Conservation (phyloP, 441 rosid genomes). For the Brassica hybrid region DNA sequence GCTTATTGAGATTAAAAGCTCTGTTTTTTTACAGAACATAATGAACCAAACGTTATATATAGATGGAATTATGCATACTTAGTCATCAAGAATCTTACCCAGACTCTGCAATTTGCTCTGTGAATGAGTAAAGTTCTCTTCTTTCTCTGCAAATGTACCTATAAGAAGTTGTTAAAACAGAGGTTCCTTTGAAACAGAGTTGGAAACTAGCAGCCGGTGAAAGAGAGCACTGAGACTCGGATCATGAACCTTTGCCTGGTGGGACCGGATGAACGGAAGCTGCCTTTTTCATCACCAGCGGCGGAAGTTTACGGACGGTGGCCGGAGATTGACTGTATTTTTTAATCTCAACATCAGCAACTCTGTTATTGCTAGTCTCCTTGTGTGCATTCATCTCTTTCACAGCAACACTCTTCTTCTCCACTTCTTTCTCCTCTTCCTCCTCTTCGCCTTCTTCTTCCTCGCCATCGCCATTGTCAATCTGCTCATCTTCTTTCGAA, state of each 20-base stretch:
- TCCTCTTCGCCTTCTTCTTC: slow-evolving; percentile 36
- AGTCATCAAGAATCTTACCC: slow-evolving; percentile 49
- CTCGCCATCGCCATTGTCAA: slow-evolving; percentile 39
- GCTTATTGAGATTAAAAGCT: not conserved
- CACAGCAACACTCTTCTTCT: slow-evolving; percentile 54
- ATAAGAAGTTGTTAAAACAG: slow-evolving; percentile 35
- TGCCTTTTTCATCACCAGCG: slow-evolving; percentile 54
- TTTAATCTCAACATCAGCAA: slow-evolving; percentile 41
- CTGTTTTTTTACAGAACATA: not conserved
- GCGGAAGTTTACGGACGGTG: slow-evolving; percentile 51
- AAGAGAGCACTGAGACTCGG: slow-evolving; percentile 33
- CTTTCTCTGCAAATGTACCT: slow-evolving; percentile 39
- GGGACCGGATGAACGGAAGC: slow-evolving; percentile 26
- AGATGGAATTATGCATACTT: not conserved
- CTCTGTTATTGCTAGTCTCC: slow-evolving; percentile 23
- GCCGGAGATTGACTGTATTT: slow-evolving; percentile 51
- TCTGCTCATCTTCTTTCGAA: slow-evolving; percentile 41
- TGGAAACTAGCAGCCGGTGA: not conserved
- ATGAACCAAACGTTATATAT: not conserved
- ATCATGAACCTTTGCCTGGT: slow-evolving; percentile 27
- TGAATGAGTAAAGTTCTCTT: slow-evolving; percentile 50
- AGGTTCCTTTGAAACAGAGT: not conserved
- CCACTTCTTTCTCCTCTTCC: slow-evolving; percentile 43
- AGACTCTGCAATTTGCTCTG: slow-evolving; percentile 71
- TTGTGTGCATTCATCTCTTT: slow-evolving; percentile 55